phyloP scores from a whole-genome alignment of 225 moss, liverwort and hornwort species.

The Asterella californica region DNA sequence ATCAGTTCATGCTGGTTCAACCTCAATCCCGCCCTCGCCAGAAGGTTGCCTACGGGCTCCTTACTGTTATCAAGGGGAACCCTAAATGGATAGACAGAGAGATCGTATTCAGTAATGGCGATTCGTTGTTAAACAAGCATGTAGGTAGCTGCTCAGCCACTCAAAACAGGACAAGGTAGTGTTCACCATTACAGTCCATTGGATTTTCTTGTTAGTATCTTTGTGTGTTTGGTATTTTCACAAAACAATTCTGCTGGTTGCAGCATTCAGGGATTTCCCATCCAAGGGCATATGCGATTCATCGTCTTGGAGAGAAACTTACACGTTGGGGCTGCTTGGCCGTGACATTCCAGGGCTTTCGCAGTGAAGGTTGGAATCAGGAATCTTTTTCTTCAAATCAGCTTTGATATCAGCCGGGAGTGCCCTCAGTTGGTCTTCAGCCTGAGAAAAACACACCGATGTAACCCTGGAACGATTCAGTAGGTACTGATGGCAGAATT shows the following conservation, averaged over 20 bases:
- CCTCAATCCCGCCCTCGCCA: slow-evolving; percentile 41
- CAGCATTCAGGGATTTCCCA: too few relatives aligned
- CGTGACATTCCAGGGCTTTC: slow-evolving; percentile 38
- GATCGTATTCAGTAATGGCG: neutral
- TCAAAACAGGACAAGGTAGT: too few relatives aligned
- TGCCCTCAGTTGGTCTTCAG: slow-evolving; percentile 29
- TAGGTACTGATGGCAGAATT: neutral
- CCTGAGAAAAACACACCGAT: slow-evolving; percentile 9
- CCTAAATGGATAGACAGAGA: neutral
- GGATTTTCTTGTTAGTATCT: too few relatives aligned
- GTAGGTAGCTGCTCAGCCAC: too few relatives aligned
- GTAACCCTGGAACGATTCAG: neutral
- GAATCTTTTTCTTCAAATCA: slow-evolving; percentile 40
- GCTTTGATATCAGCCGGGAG: slow-evolving; percentile 35
- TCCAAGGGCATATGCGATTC: too few relatives aligned
- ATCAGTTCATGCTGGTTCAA: slow-evolving; percentile 43
- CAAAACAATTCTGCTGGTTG: neutral
- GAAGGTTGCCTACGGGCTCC: slow-evolving; percentile 40
- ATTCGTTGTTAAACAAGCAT: neutral
- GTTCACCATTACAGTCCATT: too few relatives aligned
- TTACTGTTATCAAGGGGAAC: slow-evolving; percentile 29
- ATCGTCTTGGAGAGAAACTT: slow-evolving; percentile 8
- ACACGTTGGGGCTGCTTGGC: slow-evolving; percentile 44
- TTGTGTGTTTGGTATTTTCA: too few relatives aligned
- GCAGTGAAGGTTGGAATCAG: slow-evolving; percentile 27